Evolutionary conservation across 768 basidiomycete genomes (phyloP), one percentile per base, ranked within the genome.

Genomic region (Paxillus ammoniavirescens): DNA sequence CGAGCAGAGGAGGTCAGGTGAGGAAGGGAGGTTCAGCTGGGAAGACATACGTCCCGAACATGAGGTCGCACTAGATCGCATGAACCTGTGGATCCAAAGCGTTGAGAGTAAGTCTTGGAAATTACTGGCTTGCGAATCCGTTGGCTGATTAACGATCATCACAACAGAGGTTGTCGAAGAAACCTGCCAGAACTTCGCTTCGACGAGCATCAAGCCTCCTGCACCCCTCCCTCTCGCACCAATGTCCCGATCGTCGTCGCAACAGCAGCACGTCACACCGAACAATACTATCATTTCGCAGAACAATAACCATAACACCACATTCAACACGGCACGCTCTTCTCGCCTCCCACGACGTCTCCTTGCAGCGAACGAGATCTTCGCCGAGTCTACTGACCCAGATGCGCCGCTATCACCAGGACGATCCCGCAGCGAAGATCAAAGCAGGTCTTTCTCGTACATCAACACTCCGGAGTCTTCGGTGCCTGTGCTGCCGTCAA

Each of bases 21-120:
- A 69, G 40, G 69, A 64, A 48, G 68, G 70, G 30, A 60, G 68
- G 28, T 70, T 70, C 42, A 70, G 68, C 33, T 70, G 70, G 66
- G 68, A 70, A 50, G 57, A 70, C 18, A 72, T 72, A 17, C 64
- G 68, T 5, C 66, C 68, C 4, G 68, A 70, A 44, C 60, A 56
- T 17, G 65, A 70, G 43, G 57, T 67, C 4, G 70, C 67, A 13
- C 56, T 73, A 3, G 89, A 93, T 59, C 76, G 90, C 48, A 84
- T 93, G 86, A 79, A 83, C 1, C 72, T 87, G 49, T 93, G 91
- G 91, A 87, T 91, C 71, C 81, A 81, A 59, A 89, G 83, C 54
- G 87, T 91, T 14, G 90, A 93, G 71, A 86, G 91, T 91, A 67
- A 65, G 89, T 81, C 8, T 35, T 33, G 30, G 4, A 4, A 31